Conservation (phyloP, 2,329 filamentous ascomycete genomes). For the Alternaria sp. region DNA sequence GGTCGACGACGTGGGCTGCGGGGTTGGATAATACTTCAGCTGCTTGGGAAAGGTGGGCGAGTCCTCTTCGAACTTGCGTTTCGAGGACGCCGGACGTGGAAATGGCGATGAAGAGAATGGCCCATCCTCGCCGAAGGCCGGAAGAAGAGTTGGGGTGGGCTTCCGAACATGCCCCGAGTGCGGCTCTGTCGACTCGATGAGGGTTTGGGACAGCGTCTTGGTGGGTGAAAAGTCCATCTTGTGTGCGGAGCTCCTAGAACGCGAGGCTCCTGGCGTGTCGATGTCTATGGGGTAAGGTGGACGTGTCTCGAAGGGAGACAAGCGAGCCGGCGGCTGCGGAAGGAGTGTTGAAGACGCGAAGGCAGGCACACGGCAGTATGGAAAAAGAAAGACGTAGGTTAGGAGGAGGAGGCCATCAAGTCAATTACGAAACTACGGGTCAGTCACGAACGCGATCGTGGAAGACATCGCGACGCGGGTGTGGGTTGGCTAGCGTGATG, state of each 20-base stretch:
- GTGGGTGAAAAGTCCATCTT: constrained; percentile 46
- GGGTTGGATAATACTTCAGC: constrained; percentile 84
- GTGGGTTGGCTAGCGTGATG: constrained; percentile 24
- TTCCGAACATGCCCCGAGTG: constrained; percentile 60
- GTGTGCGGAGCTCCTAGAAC: constrained; percentile 32
- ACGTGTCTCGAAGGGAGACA: constrained; percentile 37
- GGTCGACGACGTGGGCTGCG: constrained; percentile 91
- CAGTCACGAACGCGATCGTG: constrained; percentile 37
- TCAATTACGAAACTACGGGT: constrained; percentile 42
- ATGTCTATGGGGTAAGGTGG: constrained; percentile 28
- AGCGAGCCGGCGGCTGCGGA: constrained; percentile 35
- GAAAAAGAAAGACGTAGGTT: constrained; percentile 33
- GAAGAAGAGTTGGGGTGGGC: constrained; percentile 69
- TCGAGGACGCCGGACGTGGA: constrained; percentile 67
- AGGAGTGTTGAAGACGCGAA: constrained; percentile 24
- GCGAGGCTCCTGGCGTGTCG: constrained; percentile 44
- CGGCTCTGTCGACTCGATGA: constrained; percentile 36
- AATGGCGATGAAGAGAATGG: constrained; percentile 81
- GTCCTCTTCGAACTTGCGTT: constrained; percentile 69
- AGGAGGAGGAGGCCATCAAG: constrained; percentile 48
- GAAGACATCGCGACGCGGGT: constrained; percentile 25
- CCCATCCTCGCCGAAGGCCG: constrained; percentile 71
- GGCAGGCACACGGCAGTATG: constrained; percentile 22
- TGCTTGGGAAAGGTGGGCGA: constrained; percentile 57
- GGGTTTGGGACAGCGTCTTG: constrained; percentile 38